Evolutionary conservation across 1,284 basidiomycete species (phyloP).

Genomic region (Leccinum fallax): DNA sequence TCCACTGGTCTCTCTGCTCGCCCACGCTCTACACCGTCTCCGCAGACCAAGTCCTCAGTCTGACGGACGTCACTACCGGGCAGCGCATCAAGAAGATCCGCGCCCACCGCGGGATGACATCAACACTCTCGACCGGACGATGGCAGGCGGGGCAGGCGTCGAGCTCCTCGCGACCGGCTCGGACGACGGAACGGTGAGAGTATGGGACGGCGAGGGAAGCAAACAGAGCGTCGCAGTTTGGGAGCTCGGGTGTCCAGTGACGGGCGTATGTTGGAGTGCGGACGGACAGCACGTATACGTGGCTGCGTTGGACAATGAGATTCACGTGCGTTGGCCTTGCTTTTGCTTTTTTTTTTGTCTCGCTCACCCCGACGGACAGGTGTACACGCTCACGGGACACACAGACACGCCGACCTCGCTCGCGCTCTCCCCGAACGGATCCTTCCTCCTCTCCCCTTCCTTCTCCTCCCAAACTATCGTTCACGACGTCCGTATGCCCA

Average conservation of each 20-base stretch:
- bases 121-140: slow-evolving; percentile 83
- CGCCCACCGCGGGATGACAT: slow-evolving; percentile 84
- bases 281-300: slow-evolving; percentile 87
- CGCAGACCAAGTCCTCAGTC: slow-evolving; percentile 78
- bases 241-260: slow-evolving; percentile 85
- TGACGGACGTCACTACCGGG: slow-evolving; percentile 78
- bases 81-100: slow-evolving; percentile 74
- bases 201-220: slow-evolving; percentile 85
- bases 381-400: slow-evolving; percentile 79
- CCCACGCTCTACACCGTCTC: slow-evolving; percentile 77
- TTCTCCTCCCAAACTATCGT: slow-evolving; percentile 87
- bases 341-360: background rate
- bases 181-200: slow-evolving; percentile 86
- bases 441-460: slow-evolving; percentile 83
- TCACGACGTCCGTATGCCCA: slow-evolving; percentile 70
- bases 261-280: slow-evolving; percentile 89
- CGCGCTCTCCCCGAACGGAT: slow-evolving; percentile 85
- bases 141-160: slow-evolving; percentile 77
- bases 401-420: slow-evolving; percentile 89
- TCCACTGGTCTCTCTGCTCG: slow-evolving; percentile 79
- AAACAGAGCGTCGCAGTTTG: slow-evolving; percentile 81
- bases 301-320: slow-evolving; percentile 91
- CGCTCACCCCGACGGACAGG: slow-evolving; percentile 42
- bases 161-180: slow-evolving; percentile 85
- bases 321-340: slow-evolving; percentile 66